Percentiles rank a stretch among this genome's conserved stretches.
phyloP scores from a whole-genome alignment of 1,139 yeast species.

The Pichiaceae sp. region DNA sequence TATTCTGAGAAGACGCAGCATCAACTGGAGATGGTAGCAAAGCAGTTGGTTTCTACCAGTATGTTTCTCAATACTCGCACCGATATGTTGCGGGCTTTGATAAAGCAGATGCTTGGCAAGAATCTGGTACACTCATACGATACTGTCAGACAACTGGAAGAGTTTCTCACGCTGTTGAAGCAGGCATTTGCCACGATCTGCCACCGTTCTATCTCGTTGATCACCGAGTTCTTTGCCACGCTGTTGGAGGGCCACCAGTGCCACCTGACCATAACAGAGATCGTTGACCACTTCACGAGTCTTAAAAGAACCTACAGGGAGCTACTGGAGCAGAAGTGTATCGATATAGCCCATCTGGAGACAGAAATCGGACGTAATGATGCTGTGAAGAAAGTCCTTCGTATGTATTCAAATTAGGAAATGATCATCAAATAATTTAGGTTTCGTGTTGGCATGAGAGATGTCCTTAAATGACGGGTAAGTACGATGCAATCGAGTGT shows the following conservation, averaged over 20 bases:
- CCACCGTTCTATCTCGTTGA: neutral
- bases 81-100: neutral
- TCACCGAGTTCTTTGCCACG: neutral
- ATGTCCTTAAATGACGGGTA: too few relatives aligned
- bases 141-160: neutral
- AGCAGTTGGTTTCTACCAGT: neutral
- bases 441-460: too few relatives aligned
- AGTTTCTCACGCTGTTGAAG: neutral
- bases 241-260: neutral
- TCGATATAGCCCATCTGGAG: too few relatives aligned
- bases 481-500: too few relatives aligned
- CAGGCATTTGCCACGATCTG: neutral
- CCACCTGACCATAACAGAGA: neutral
- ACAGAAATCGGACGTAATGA: too few relatives aligned
- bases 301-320: neutral
- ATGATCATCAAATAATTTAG: too few relatives aligned
- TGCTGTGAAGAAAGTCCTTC: too few relatives aligned
- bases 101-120: neutral
- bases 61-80: neutral
- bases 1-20: conserved; percentile 8
- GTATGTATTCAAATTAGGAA: too few relatives aligned
- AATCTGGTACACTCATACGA: too few relatives aligned
- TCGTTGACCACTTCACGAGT: neutral
- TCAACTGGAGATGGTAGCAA: conserved; percentile 6
- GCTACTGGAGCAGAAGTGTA: too few relatives aligned